These are phyloP conservation scores for Saccharomycopsis synnaedendra DNA, from an alignment of 805 yeast species.

Conservation along the genomic window DNA sequence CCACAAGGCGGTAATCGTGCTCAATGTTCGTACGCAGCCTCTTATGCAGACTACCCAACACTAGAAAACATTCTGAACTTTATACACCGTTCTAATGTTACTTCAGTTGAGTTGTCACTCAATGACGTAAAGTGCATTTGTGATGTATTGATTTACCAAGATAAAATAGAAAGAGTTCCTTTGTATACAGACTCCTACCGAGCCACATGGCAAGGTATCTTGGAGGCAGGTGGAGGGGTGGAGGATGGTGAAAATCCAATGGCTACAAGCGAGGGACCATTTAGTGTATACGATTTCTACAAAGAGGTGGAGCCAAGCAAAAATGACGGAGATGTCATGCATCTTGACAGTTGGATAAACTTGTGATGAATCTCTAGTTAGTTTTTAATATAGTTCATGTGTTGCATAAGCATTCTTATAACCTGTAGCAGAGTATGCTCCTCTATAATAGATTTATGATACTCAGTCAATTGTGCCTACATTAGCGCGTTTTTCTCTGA, in stretches of 20 bases:
- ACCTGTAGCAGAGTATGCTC: too few species aligned
- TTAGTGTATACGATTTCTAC: constrained; percentile 29
- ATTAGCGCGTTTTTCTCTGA: too few species aligned
- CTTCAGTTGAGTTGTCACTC: constrained; percentile 67
- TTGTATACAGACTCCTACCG: constrained; percentile 40
- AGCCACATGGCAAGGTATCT: constrained; percentile 69
- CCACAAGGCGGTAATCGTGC: constrained; percentile 32
- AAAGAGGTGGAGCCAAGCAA: constrained; percentile 25
- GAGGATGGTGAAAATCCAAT: constrained; percentile 16
- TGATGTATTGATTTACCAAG: constrained; percentile 81
- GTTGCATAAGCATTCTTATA: too few species aligned
- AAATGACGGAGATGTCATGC: constrained; percentile 29
- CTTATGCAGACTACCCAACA: constrained; percentile 53
- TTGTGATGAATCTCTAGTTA: background rate
- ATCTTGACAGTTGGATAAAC: constrained; percentile 20
- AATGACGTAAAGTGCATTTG: constrained; percentile 73
- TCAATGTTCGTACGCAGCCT: constrained; percentile 38
- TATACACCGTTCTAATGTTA: constrained; percentile 58
- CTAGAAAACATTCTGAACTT: constrained; percentile 68
- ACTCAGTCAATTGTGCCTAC: too few species aligned
- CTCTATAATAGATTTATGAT: too few species aligned
- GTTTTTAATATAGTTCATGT: too few species aligned
- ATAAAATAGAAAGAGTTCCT: constrained; percentile 54
- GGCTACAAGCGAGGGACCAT: constrained; percentile 9
- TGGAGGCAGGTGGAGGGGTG: constrained; percentile 26